Evolutionary conservation across 495 filamentous ascomycete species (phyloP).

Genomic region (Neohortaea acidophila): DNA sequence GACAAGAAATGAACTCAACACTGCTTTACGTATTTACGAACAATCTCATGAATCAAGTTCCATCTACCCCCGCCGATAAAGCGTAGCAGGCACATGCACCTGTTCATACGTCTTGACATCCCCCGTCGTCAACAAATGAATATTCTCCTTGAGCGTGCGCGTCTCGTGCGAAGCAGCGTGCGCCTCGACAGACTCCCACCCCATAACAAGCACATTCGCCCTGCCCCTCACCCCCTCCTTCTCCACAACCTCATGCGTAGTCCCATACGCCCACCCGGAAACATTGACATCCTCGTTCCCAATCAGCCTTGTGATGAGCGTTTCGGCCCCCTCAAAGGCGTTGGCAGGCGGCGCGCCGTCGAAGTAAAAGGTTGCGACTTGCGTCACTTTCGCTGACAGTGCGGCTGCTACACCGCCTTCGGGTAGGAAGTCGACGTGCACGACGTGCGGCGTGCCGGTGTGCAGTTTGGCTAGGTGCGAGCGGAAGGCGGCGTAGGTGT

Average conservation of each 20-base stretch:
- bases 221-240: constrained; percentile 15
- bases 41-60: too few species aligned
- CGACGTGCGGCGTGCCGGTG: constrained; percentile 2
- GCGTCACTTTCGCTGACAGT: constrained; percentile 13
- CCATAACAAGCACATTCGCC: constrained; percentile 7
- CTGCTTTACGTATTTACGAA: too few species aligned
- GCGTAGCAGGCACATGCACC: too few species aligned
- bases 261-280: constrained; percentile 3
- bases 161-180: constrained; percentile 10
- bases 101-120: too few species aligned
- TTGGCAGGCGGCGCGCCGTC: constrained; percentile 9
- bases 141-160: constrained; percentile 16
- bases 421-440: constrained; percentile 15
- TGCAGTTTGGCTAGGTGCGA: constrained; percentile 2
- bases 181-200: constrained; percentile 12
- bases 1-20: too few species aligned
- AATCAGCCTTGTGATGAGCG: constrained; percentile 2
- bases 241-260: constrained; percentile 16
- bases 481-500: constrained; percentile 11
- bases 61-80: too few species aligned
- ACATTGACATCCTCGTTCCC: neutral
- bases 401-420: constrained; percentile 2
- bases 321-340: constrained; percentile 5
- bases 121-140: constrained; percentile 12
- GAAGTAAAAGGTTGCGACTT: constrained; percentile 17